A percentile compares a stretch with the other conserved stretches of the same genome.
phyloP scores from a whole-genome alignment of 2,329 filamentous ascomycete species.

The Fusarium proliferatum region DNA sequence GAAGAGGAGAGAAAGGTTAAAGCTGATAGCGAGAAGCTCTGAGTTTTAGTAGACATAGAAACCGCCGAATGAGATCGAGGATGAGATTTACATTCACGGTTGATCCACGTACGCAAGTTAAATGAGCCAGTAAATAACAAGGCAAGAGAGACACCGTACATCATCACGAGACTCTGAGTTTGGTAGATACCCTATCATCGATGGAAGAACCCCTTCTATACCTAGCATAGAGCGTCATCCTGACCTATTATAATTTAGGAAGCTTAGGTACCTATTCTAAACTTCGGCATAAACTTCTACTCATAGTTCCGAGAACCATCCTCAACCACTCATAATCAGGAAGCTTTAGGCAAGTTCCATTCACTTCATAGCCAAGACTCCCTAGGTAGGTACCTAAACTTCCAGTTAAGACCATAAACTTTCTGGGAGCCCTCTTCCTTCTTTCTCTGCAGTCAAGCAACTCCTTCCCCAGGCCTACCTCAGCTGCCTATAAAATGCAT shows the following conservation, averaged over 20 bases:
- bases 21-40: conserved; percentile 44
- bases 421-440: not conserved
- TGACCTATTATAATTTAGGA: not conserved
- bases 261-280: not conserved
- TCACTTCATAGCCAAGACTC: not conserved
- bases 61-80: not conserved
- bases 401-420: not conserved
- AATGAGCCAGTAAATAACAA: not conserved
- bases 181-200: not conserved
- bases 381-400: not conserved
- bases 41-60: not conserved
- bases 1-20: conserved; percentile 55
- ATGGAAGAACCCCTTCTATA: not conserved
- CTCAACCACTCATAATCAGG: not conserved
- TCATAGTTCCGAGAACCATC: not conserved
- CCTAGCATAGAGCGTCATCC: not conserved
- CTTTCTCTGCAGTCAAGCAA: not conserved
- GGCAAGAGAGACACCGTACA: not conserved
- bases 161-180: not conserved
- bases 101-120: not conserved
- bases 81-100: not conserved
- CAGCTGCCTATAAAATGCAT: not conserved
- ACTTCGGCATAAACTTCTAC: not conserved
- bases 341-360: not conserved
- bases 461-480: not conserved